Evolutionary conservation across 2,329 filamentous ascomycete species (phyloP).

Genomic region (Talaromyces atroroseus): DNA sequence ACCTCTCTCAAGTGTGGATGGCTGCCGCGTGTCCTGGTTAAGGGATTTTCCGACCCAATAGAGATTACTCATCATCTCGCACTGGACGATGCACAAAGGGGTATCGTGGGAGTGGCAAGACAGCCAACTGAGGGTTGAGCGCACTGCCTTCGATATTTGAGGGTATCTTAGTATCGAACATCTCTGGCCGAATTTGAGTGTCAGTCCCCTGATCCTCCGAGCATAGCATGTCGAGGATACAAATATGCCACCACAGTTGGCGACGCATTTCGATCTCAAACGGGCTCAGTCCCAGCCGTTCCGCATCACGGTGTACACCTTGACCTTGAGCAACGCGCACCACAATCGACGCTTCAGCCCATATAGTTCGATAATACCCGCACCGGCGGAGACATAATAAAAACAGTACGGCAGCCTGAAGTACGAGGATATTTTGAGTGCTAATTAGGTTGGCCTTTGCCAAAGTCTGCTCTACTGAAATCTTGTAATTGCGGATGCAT

Average conservation of each 20-base stretch:
- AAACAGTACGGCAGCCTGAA: neutral
- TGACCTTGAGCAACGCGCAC: neutral
- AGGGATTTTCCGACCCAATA: slow-evolving; percentile 11
- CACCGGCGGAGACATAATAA: neutral
- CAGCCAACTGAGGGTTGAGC: neutral
- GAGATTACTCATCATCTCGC: slow-evolving; percentile 15
- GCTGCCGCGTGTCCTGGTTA: neutral
- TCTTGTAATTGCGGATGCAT: neutral
- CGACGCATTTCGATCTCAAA: slow-evolving; percentile 43
- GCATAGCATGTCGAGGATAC: slow-evolving; percentile 3
- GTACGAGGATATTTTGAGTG: neutral
- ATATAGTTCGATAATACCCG: neutral
- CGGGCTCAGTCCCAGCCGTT: slow-evolving; percentile 46
- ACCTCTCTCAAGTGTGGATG: slow-evolving; percentile 14
- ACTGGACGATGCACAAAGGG: slow-evolving; percentile 19
- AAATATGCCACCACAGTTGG: slow-evolving; percentile 7
- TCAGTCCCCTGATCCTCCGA: slow-evolving; percentile 5
- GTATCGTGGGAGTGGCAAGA: slow-evolving; percentile 16
- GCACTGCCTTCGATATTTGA: neutral
- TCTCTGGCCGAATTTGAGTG: neutral
- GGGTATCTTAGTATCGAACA: slow-evolving; percentile 16
- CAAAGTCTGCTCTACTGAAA: neutral
- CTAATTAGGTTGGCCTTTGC: neutral
- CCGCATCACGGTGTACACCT: slow-evolving; percentile 50
- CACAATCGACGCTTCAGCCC: neutral